These are phyloP conservation scores for Suillus brevipes DNA, from an alignment of 768 basidiomycete species.

Conservation along the genomic window DNA sequence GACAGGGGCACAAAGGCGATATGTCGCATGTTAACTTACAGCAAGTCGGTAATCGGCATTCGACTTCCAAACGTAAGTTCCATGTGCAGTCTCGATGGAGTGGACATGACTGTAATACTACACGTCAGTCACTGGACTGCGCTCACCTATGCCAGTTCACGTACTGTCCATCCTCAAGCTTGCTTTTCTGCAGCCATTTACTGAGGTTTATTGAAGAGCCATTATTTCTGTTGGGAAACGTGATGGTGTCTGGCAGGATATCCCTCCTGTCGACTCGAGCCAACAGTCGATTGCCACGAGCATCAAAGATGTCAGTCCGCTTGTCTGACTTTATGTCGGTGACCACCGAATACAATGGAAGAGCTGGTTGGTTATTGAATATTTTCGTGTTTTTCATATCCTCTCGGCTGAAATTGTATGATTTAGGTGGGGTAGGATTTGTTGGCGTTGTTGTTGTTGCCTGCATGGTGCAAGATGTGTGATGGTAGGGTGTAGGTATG, in stretches of 20 bases:
- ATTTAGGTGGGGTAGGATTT: neutral
- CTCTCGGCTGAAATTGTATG: conserved; percentile 14
- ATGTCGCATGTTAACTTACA: conserved; percentile 8
- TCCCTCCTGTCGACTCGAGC: conserved; percentile 10
- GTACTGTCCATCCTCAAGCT: conserved; percentile 15
- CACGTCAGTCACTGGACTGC: neutral
- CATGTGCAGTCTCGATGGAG: conserved; percentile 10
- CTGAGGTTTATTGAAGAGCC: conserved; percentile 11
- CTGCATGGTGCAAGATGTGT: conserved; percentile 6
- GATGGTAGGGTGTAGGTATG: neutral
- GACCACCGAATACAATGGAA: conserved; percentile 15
- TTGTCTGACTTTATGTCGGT: conserved; percentile 13
- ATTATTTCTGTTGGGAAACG: conserved; percentile 8
- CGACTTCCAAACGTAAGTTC: conserved; percentile 16
- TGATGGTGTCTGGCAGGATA: conserved; percentile 18
- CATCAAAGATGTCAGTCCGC: conserved; percentile 12
- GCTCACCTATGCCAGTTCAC: neutral
- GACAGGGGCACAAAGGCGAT: neutral
- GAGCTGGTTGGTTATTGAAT: conserved; percentile 8
- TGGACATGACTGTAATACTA: conserved; percentile 9
- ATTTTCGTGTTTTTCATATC: conserved; percentile 16
- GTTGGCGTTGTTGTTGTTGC: neutral
- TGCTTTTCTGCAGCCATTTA: conserved; percentile 17
- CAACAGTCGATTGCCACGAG: conserved; percentile 9
- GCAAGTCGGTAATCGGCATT: conserved; percentile 14